A percentile compares a stretch with the other conserved stretches of the same genome.
Conservation (phyloP, 2,329 filamentous ascomycete species). For the Gnomoniopsis sp. region DNA sequence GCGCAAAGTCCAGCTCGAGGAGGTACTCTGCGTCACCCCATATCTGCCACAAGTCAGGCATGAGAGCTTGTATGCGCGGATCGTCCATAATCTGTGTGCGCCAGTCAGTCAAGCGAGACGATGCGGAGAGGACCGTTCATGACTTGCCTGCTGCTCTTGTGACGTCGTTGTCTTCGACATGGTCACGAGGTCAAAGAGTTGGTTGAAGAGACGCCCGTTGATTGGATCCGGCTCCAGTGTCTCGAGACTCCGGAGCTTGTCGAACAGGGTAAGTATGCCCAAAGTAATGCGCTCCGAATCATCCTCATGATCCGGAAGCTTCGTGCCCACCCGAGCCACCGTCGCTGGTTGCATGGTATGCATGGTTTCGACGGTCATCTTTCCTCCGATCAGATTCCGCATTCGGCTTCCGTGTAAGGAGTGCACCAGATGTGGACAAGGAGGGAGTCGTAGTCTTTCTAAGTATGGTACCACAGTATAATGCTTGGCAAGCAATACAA, state of each 20-base stretch:
- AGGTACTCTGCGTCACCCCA: conserved; percentile 13
- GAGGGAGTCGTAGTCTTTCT: too few relatives aligned
- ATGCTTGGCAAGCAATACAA: too few relatives aligned
- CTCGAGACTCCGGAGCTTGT: conserved; percentile 1
- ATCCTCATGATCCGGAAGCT: conserved; percentile 7
- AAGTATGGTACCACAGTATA: too few relatives aligned
- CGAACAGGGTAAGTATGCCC: conserved; percentile 6
- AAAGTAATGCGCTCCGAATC: conserved; percentile 4
- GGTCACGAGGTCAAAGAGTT: conserved; percentile 13
- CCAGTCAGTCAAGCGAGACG: not conserved
- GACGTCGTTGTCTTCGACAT: conserved; percentile 7
- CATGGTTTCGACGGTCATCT: conserved; percentile 8
- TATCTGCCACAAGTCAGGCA: conserved; percentile 1
- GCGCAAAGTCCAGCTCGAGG: conserved; percentile 12
- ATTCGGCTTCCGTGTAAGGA: not conserved
- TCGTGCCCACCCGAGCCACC: conserved; percentile 7
- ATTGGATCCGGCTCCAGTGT: conserved; percentile 5
- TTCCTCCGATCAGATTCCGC: not conserved
- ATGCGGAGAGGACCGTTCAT: too few relatives aligned
- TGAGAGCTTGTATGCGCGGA: conserved; percentile 1
- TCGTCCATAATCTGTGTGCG: not conserved
- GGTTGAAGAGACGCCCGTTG: conserved; percentile 12
- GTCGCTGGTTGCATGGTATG: not conserved
- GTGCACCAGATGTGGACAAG: too few relatives aligned
- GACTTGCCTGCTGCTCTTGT: not conserved